Percentiles rank a stretch among this genome's conserved stretches.
Evolutionary conservation across 2,329 filamentous ascomycete genomes (phyloP).

Genomic region (Cladophialophora psammophila): DNA sequence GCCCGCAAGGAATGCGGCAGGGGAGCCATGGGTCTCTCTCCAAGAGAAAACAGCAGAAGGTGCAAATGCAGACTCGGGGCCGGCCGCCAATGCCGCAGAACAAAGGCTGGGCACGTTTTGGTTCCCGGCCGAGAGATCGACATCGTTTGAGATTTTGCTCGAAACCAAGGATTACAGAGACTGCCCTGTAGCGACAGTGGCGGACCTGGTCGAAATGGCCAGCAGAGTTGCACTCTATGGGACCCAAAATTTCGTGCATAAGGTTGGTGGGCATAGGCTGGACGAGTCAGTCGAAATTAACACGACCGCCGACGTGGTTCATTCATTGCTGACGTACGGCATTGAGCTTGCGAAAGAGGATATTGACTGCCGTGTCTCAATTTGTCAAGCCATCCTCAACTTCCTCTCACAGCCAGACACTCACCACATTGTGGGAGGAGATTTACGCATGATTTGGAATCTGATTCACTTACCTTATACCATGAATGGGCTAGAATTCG

Average conservation of each 20-base stretch:
- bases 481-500: conserved; percentile 3
- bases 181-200: conserved; percentile 24
- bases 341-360: conserved; percentile 21
- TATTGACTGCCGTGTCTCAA: conserved; percentile 24
- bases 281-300: conserved; percentile 17
- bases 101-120: conserved; percentile 32
- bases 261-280: conserved; percentile 7
- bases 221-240: conserved; percentile 32
- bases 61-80: conserved; percentile 3
- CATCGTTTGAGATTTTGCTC: conserved; percentile 33
- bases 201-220: conserved; percentile 39
- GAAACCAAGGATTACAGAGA: conserved; percentile 9
- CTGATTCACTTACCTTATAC: conserved; percentile 30
- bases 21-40: conserved; percentile 21
- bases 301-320: conserved; percentile 23
- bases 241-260: conserved; percentile 22
- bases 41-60: conserved; percentile 5
- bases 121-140: conserved; percentile 14
- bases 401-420: conserved; percentile 28
- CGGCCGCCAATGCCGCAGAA: conserved; percentile 32
- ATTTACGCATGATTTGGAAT: conserved; percentile 24
- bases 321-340: conserved; percentile 26
- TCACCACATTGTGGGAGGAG: conserved; percentile 21
- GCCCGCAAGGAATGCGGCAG: conserved; percentile 24
- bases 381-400: conserved; percentile 34